Conservation (phyloP, 2,329 filamentous ascomycete species). For the Xylaria sp. region DNA sequence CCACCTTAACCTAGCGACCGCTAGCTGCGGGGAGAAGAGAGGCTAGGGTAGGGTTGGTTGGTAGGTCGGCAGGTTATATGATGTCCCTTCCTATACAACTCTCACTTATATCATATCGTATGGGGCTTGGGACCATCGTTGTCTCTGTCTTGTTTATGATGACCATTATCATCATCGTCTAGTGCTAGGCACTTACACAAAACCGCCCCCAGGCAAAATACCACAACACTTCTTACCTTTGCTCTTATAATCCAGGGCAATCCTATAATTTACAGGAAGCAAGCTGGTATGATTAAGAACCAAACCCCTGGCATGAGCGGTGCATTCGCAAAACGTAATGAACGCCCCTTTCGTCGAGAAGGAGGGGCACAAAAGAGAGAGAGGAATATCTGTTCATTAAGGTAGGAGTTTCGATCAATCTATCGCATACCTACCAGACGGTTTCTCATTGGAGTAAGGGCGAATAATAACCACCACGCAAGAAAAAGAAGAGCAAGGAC, state of each 20-base stretch:
- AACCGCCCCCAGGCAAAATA: no score
- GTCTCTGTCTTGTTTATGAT: constrained; percentile 8
- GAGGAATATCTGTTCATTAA: constrained; percentile 6
- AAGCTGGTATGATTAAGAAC: constrained; percentile 1
- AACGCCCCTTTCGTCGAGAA: constrained; percentile 4
- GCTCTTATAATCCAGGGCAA: neutral
- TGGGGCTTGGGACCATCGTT: no score
- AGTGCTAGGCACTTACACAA: constrained; percentile 9
- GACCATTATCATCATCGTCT: constrained; percentile 10
- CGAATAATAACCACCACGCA: neutral
- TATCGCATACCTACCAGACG: constrained; percentile 7
- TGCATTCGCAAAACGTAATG: constrained; percentile 5
- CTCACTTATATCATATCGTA: no score
- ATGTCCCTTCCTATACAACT: neutral
- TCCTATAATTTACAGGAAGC: neutral
- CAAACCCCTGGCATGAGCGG: constrained; percentile 11
- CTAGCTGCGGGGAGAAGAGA: constrained; percentile 15
- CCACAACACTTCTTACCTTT: constrained; percentile 21
- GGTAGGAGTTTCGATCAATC: constrained; percentile 5
- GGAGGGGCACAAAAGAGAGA: neutral
- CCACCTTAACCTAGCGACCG: constrained; percentile 10
- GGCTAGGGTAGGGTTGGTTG: constrained; percentile 5
- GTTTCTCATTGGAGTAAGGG: neutral
- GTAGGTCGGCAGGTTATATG: constrained; percentile 3
- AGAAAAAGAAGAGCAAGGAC: constrained; percentile 1